Base-by-base conservation (phyloP, 1,284 basidiomycete genomes). In the Pterulicium gracile region DNA sequence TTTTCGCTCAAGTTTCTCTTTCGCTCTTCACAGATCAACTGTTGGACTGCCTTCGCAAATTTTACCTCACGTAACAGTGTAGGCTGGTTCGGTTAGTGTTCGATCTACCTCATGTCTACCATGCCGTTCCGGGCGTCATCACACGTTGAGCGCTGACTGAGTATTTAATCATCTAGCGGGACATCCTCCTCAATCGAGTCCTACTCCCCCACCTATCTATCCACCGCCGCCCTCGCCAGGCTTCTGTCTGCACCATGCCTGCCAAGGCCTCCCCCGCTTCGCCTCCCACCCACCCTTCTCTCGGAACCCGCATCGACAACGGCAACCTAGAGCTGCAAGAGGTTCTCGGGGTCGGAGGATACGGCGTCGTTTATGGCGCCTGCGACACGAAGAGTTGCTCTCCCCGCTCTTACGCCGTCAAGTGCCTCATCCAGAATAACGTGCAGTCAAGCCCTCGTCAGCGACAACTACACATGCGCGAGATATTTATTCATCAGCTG, bases 281-380 rank as follows among this genome's bases (percentile, higher is more conserved):
- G 54, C 67, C 69, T 56, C 66, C 72, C 56, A 59, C 70, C 53
- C 81, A 84, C 55, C 83, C 84, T 47, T 71, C 77, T 52, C 68
- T 85, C 56, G 83, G 84, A 51, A 83, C 83, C 46, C 66, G 77
- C 66, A 88, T 93, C 67, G 88, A 91, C 71, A 75, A 80, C 56
- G 85, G 80, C 51, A 70, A 79, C 40, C 78, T 97, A 51, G 81
- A 94, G 67, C 86, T 97, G 56, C 79, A 92, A 56, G 81, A 89
- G 57, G 79, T 95, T 47, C 79, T 98, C 47, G 95, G 95, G 45
- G 79, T 91, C 45, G 95, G 95, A 40, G 93, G 93, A 19, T 98
- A 97, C 62, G 95, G 95, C 50, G 87, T 96, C 56, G 94, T 97
- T 43, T 98, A 97, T 66, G 87, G 87, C 51, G 93, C 88, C 24